phyloP scores from a whole-genome alignment of 75 land plant genomes.

The Selaginella moellendorffii region DNA sequence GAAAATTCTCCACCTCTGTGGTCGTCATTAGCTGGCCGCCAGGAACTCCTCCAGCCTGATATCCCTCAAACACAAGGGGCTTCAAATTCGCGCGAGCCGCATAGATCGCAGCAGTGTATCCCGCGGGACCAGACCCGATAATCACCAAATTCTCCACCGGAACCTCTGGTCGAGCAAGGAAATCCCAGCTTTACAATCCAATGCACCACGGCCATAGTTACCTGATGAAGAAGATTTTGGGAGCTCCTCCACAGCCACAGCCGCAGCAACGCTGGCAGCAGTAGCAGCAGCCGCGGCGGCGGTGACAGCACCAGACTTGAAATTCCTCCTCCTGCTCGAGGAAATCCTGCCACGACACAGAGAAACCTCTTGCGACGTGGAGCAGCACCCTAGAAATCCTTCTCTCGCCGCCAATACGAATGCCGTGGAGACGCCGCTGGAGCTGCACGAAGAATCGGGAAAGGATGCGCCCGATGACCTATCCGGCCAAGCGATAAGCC shows the following conservation, averaged over 20 bases:
- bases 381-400: no score
- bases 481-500: not conserved
- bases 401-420: no score
- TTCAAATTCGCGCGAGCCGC: slow-evolving; percentile 95
- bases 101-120: slow-evolving; percentile 94
- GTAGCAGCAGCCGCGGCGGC: no score
- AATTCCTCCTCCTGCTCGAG: no score
- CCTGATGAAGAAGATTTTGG: not conserved
- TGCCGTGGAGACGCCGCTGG: not conserved
- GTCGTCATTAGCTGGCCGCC: slow-evolving; percentile 98
- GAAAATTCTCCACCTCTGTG: slow-evolving; percentile 94
- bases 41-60: slow-evolving; percentile 86
- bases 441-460: not conserved
- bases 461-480: not conserved
- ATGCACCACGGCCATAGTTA: not conserved
- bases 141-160: slow-evolving; percentile 85
- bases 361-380: no score
- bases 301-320: no score
- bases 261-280: not conserved
- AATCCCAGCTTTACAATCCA: not conserved
- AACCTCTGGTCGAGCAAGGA: slow-evolving; percentile 30
- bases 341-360: no score
- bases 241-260: not conserved
- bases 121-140: slow-evolving; percentile 94
- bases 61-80: slow-evolving; percentile 89